These are phyloP conservation scores for Discostella stelligeroides DNA, from an alignment of 108 stramenopile species.

Conservation along the genomic window DNA sequence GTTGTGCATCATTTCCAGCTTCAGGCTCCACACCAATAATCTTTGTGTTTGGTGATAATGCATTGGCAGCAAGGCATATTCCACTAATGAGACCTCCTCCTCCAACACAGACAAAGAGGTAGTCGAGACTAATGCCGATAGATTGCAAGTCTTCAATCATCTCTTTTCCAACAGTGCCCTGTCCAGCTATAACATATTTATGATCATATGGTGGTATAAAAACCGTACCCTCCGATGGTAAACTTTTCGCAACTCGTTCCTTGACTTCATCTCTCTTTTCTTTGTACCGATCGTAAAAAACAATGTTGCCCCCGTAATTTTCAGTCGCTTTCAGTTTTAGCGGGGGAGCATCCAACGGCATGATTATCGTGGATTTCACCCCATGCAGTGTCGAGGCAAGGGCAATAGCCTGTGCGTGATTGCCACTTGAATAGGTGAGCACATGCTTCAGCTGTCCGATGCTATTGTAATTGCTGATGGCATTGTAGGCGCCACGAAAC, in stretches of 20 bases:
- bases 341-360: slow-evolving; percentile 50
- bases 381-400: slow-evolving; percentile 33
- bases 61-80: slow-evolving; percentile 42
- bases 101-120: slow-evolving; percentile 65
- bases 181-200: slow-evolving; percentile 50
- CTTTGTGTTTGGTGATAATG: slow-evolving; percentile 54
- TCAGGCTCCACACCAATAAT: slow-evolving; percentile 61
- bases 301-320: slow-evolving; percentile 37
- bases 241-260: slow-evolving; percentile 16
- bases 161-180: slow-evolving; percentile 46
- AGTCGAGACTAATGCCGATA: slow-evolving; percentile 44
- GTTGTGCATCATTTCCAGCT: slow-evolving; percentile 59
- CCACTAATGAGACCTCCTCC: slow-evolving; percentile 68
- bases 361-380: slow-evolving; percentile 47
- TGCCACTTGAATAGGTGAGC: slow-evolving; percentile 50
- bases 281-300: slow-evolving; percentile 49
- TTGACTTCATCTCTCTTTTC: slow-evolving; percentile 47
- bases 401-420: slow-evolving; percentile 54
- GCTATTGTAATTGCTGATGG: slow-evolving; percentile 24
- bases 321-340: slow-evolving; percentile 45
- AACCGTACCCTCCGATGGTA: slow-evolving; percentile 26
- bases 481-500: slow-evolving; percentile 42
- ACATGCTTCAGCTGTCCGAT: slow-evolving; percentile 23
- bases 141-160: slow-evolving; percentile 43
- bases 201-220: slow-evolving; percentile 54